Base-by-base conservation (phyloP, 345 rosid genomes). In the Boechera retrofracta region DNA sequence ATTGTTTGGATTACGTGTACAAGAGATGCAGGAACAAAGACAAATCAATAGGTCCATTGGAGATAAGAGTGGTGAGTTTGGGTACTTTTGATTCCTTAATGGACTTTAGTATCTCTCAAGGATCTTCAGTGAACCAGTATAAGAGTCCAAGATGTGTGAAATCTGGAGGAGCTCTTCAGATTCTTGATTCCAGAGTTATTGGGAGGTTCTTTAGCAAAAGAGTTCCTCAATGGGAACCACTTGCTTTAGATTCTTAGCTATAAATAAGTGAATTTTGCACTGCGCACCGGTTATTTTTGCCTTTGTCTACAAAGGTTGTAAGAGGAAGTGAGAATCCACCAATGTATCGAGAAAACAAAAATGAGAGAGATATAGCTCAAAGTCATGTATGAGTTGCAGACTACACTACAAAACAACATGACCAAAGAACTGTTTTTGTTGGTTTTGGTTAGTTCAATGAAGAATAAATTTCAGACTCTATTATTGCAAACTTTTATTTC, bases 131-230 rank as follows among this genome's bases (percentile, higher is more conserved):
- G 55, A 93, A 91, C 77, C 98, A 91, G 59, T 93, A 93, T 77
- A 91, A 91, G 83, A 93, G 95, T 8, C 93, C 98, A 13, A 88
- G 98, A 69, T 91, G 95, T 85, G 89, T 93, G 74, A 86, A 86
- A 67, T 84, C 93, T 12, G 82, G 78, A 70, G 86, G 82, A 59
- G 87, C 92, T n/a, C 68, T 88, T 16, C 67, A 80, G 71, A 80
- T 91, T 60, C 83, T 91, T 77, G 87, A 89, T 54, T 85, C 91
- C 3, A 88, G 89, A 59, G 93, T 89, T n/a, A 75, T 87, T 55
- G 86, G 83, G 52, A 87, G 84, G 67, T 89, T 83, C 80, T 86
- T 81, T 83, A 89, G 97, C 83, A 62, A 71, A 29, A 84, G 68
- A 24, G 72, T 79, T 49, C 97, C 98, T 52, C 79, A 42, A 33